A percentile compares a stretch with the other conserved stretches of the same genome.
Evolutionary conservation across 257 asterid genomes (phyloP).

Genomic region (Salvia splendens): DNA sequence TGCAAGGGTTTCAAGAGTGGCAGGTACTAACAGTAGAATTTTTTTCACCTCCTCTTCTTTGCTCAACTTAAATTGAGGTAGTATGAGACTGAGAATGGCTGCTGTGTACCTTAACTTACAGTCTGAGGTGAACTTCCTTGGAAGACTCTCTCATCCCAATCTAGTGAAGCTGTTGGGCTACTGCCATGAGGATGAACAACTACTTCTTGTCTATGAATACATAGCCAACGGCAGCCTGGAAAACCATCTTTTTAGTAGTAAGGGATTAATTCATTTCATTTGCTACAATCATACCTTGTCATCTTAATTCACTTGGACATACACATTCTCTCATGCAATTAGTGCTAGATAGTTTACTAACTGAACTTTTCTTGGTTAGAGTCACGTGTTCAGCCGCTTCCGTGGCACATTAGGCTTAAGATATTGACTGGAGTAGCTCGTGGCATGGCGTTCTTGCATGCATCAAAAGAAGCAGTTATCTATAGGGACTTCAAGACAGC

Average conservation of each 20-base stretch:
- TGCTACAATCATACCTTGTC: not conserved
- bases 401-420: conserved; percentile 11
- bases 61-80: no score
- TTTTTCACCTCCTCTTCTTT: no score
- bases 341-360: no score
- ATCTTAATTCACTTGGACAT: no score
- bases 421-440: conserved; percentile 1
- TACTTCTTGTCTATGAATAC: not conserved
- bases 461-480: not conserved
- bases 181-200: not conserved
- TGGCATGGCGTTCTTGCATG: not conserved
- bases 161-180: not conserved
- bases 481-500: not conserved
- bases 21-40: no score
- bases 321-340: no score
- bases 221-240: not conserved
- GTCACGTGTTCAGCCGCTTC: not conserved
- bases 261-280: not conserved
- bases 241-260: not conserved
- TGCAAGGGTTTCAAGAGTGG: no score
- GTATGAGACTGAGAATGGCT: no score
- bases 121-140: not conserved
- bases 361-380: not conserved
- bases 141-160: not conserved
- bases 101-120: not conserved